A percentile compares a stretch with the other conserved stretches of the same genome.
These are phyloP conservation scores for Cladosporium colombiae DNA, from an alignment of 2,329 filamentous ascomycete species.

Conservation along the genomic window DNA sequence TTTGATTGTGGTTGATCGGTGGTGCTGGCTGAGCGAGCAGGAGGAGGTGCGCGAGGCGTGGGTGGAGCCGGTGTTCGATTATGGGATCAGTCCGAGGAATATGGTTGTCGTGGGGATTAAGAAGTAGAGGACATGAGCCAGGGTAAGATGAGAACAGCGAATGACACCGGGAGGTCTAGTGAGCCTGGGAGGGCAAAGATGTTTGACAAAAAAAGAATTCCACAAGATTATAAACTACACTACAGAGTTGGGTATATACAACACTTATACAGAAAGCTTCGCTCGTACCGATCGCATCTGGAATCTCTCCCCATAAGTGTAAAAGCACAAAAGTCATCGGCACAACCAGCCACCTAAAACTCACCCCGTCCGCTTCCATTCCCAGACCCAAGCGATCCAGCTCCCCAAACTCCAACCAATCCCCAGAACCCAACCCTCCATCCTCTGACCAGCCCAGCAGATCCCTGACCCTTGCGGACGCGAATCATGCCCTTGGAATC, in stretches of 20 bases:
- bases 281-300: not conserved
- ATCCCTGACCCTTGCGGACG: constrained; percentile 64
- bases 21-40: constrained; percentile 82
- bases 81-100: constrained; percentile 81
- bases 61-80: constrained; percentile 94
- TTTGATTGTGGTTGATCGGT: constrained; percentile 85
- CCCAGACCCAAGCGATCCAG: constrained; percentile 62
- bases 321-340: not conserved
- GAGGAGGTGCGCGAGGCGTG: constrained; percentile 70
- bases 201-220: not conserved
- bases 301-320: not conserved
- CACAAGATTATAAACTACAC: not conserved
- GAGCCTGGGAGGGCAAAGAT: not conserved
- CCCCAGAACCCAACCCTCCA: constrained; percentile 81
- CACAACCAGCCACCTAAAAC: constrained; percentile 29
- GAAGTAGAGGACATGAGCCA: too few relatives aligned
- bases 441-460: constrained; percentile 69
- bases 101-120: constrained; percentile 92
- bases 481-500: constrained; percentile 40
- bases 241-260: constrained; percentile 21
- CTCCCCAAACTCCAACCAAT: constrained; percentile 71
- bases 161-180: too few relatives aligned
- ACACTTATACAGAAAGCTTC: not conserved
- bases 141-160: too few relatives aligned
- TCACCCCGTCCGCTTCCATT: constrained; percentile 54